These are phyloP conservation scores for Albizia julibrissin DNA, from an alignment of 306 rosid species.

Conservation along the genomic window DNA sequence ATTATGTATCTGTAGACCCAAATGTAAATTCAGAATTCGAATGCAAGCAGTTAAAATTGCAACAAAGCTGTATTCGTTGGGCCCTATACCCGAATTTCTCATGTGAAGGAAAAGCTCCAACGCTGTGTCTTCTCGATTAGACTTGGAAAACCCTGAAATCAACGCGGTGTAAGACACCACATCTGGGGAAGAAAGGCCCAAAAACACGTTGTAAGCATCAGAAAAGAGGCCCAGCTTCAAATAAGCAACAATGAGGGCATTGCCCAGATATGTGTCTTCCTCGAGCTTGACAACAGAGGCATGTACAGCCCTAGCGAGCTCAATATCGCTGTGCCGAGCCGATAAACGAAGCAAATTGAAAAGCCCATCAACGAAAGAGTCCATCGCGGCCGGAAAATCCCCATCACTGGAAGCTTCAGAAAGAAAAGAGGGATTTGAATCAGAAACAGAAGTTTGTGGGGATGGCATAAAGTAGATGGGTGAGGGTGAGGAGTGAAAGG, in stretches of 20 bases:
- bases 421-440: slow-evolving; percentile 25
- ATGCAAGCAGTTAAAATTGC: slow-evolving; percentile 75
- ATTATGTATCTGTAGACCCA: slow-evolving; percentile 74
- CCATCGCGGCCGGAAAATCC: slow-evolving; percentile 10
- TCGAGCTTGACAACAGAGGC: slow-evolving; percentile 52
- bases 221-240: slow-evolving; percentile 51
- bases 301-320: slow-evolving; percentile 64
- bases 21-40: slow-evolving; percentile 37
- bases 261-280: slow-evolving; percentile 46
- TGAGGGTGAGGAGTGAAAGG: slow-evolving; percentile 34
- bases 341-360: slow-evolving; percentile 57
- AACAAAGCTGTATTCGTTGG: slow-evolving; percentile 72
- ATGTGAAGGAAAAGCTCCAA: slow-evolving; percentile 60
- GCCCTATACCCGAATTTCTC: slow-evolving; percentile 56
- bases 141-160: slow-evolving; percentile 75
- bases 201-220: slow-evolving; percentile 57
- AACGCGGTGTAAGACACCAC: slow-evolving; percentile 64
- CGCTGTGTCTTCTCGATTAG: slow-evolving; percentile 54
- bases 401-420: slow-evolving; percentile 3
- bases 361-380: slow-evolving; percentile 17
- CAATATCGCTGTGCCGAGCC: slow-evolving; percentile 39
- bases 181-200: slow-evolving; percentile 52
- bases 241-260: slow-evolving; percentile 62
- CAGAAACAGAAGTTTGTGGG: background rate
- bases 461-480: slow-evolving; percentile 21